These are phyloP conservation scores for Vitis rupestris DNA, from an alignment of 164 flowering plant species.

Conservation along the genomic window DNA sequence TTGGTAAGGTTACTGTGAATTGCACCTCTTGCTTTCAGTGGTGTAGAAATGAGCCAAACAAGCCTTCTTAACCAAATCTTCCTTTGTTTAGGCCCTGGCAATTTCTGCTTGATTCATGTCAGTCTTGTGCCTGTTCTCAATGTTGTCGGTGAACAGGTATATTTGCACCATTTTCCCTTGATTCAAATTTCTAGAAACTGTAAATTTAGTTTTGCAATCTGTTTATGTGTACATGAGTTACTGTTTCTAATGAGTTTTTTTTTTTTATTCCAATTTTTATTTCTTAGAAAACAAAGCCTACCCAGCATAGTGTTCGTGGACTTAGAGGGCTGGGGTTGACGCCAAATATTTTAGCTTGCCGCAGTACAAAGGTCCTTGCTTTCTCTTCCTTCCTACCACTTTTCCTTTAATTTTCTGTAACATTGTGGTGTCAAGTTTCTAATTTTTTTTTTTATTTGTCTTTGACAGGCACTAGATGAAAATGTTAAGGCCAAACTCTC, in stretches of 20 bases:
- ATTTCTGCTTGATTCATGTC: conserved; percentile 93
- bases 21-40: no score
- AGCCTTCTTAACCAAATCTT: no score
- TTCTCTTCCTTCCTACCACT: conserved; percentile 20
- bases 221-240: no score
- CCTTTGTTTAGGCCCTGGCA: conserved; percentile 61
- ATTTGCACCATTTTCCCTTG: not conserved
- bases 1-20: conserved; percentile 41
- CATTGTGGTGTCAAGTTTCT: not conserved
- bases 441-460: conserved; percentile 8
- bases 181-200: no score
- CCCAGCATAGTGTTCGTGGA: conserved; percentile 89
- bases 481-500: conserved; percentile 82
- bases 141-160: conserved; percentile 96
- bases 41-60: no score
- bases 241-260: no score
- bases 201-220: no score
- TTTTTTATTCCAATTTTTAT: no score
- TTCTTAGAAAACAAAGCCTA: conserved; percentile 89
- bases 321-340: conserved; percentile 81
- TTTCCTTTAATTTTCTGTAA: no score
- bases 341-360: conserved; percentile 88
- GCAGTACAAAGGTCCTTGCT: conserved; percentile 61
- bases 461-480: conserved; percentile 68
- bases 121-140: conserved; percentile 93